Base-by-base conservation (phyloP, 148 eudicot genomes). In the Vaccinium darrowii region DNA sequence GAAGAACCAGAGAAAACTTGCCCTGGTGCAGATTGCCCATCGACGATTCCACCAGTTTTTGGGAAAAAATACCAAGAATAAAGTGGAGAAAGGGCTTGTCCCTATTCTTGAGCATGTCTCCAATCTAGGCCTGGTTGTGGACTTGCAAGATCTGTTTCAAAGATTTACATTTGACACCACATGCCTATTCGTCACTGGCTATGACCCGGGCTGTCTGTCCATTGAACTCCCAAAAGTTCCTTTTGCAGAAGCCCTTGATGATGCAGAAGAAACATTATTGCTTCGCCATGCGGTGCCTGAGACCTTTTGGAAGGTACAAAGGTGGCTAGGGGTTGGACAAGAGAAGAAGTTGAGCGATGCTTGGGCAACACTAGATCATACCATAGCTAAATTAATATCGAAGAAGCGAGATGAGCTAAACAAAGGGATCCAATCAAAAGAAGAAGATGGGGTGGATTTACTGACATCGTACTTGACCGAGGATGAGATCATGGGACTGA, bases 131-230 rank as follows among this genome's bases (percentile, higher is more conserved):
- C 56, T 60, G 9, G 91, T 84, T 30, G 76, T 92, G 11, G 93
- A 93, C 52, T 86, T 92, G 62, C 92, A 93, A 81, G 91, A 93
- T 53, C 81, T 93, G 84, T 89, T 93, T 36, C 88, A 88, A 60
- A 90, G 95, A 84, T 85, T 92, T 71, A 89, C 92, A 8, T 92
- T 93, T 47, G 95, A 93, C 81, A 88, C 88, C 0, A 92, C 90
- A 8, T 89, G 93, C 60, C 56, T 78, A 1, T 81, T 90, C 5
- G 83, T 91, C 1, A 91, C 92, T 10, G 92, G 93, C 0, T 51
- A 89, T 43, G 93, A 93, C 69, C 90, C 93, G 0, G 85, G 87
- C 8, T 85, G 91, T n/a, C 49, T 91, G 15, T 86, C 88, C 0
- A 14, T 85, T 1, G 91, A 92, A 47, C 79, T 92, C 5, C 90